Base-by-base conservation (phyloP, 2,329 filamentous ascomycete genomes). In the Arthroderma uncinatum region DNA sequence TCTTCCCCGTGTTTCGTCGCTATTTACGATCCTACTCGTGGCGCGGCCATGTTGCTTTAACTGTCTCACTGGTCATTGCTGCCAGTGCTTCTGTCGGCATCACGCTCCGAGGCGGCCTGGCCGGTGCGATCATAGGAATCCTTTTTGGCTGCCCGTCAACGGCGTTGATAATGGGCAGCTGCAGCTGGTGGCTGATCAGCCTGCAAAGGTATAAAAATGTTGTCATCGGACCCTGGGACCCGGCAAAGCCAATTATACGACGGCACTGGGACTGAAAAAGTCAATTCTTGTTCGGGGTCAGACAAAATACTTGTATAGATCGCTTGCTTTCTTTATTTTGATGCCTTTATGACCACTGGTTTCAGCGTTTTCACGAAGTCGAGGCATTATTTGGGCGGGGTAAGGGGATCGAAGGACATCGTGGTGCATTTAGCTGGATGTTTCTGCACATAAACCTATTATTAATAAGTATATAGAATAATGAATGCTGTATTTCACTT, bases 151-250 rank as follows among this genome's bases (percentile, higher is more conserved):
- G 83, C n/a, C 66, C 92, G 8, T 76, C 89, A 21, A 85, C 87
- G 0, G 82, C 84, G 3, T 70, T 95, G 56, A 84, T 84, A 1
- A 95, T 96, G 83, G 93, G 92, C 1, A 86, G 90, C 10, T 96
- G 91, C 70, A 95, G 89, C 68, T 97, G 91, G 92, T 97, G 93
- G 91, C 74, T 98, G 61, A 97, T 98, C 67, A 88, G 90, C 7
- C 72, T 98, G 71, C 93, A 98, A 73, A 92, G 95, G 74, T 98
- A 97, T 74, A 98, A 98, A 78, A 97, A 97, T 70, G 93, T 97
- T 73, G 96, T 98, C 63, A 89, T 91, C 67, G 93, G 93, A 44
- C 93, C 93, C 1, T 98, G 93, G 93, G 93, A 98, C 74, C 91
- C 92, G 19, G 93, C 93, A 5, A 80, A 91, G 68, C 93, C 93